A percentile compares a stretch with the other conserved stretches of the same genome.
Conservation (phyloP, 306 rosid genomes). For the Rubus idaeus region DNA sequence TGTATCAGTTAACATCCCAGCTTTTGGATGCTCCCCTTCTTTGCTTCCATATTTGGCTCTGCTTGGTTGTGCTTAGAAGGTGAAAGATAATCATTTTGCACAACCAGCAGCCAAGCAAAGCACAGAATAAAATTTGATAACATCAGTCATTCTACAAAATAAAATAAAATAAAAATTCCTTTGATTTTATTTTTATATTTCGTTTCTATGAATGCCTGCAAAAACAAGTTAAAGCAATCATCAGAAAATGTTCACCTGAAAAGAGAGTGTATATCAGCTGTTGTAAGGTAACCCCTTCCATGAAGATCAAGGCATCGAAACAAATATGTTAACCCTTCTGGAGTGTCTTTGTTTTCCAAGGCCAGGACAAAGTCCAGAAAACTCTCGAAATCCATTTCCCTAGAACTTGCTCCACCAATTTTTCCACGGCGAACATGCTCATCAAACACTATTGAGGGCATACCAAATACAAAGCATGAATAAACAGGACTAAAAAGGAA, state of each 20-base stretch:
- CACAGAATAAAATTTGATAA: conserved; percentile 7
- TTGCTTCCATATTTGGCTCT: conserved; percentile 54
- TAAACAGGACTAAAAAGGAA: not conserved
- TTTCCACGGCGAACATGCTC: conserved; percentile 89
- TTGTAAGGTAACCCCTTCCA: conserved; percentile 89
- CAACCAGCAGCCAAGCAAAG: conserved; percentile 6
- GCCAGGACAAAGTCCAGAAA: conserved; percentile 95
- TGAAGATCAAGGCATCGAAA: conserved; percentile 98
- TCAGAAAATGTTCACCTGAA: conserved; percentile 62
- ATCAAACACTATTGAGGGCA: conserved; percentile 66
- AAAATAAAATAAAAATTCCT: not conserved
- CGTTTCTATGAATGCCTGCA: not conserved
- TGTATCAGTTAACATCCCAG: conserved; percentile 78
- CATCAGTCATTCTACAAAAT: not conserved
- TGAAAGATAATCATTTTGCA: not conserved
- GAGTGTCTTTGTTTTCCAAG: conserved; percentile 95
- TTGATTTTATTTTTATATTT: not conserved
- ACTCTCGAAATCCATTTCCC: conserved; percentile 93
- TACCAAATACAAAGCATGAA: conserved; percentile 9
- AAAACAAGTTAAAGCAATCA: not conserved
- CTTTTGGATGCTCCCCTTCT: conserved; percentile 91
- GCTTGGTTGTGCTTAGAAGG: conserved; percentile 18
- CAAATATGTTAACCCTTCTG: conserved; percentile 93
- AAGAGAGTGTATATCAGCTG: conserved; percentile 93
- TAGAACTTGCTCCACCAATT: conserved; percentile 66